phyloP scores from a whole-genome alignment of 2,329 filamentous ascomycete species.

The Stemphylium vesicarium region DNA sequence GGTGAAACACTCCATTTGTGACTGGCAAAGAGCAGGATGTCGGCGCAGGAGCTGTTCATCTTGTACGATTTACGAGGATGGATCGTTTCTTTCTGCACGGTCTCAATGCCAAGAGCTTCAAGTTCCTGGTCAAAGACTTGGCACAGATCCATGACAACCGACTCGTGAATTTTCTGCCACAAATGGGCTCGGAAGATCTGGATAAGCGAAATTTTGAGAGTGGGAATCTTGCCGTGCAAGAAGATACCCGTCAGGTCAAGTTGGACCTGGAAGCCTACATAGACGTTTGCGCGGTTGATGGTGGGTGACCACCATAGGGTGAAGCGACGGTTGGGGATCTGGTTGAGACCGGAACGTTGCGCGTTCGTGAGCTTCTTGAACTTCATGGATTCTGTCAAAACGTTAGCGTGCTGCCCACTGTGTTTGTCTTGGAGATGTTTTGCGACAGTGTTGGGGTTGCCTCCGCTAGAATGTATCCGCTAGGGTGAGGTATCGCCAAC shows the following conservation, averaged over 20 bases:
- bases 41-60: conserved; percentile 99
- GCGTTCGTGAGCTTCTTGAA: conserved; percentile 99
- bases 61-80: conserved; percentile 99
- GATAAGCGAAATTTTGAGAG: conserved; percentile 95
- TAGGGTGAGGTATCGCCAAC: too few species aligned
- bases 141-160: conserved; percentile 97
- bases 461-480: too few species aligned
- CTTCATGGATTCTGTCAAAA: conserved; percentile 85
- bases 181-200: conserved; percentile 99
- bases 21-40: conserved; percentile 94
- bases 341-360: conserved; percentile 93
- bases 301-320: conserved; percentile 95
- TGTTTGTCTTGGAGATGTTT: too few species aligned
- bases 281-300: conserved; percentile 95
- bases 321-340: conserved; percentile 98
- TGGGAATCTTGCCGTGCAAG: conserved; percentile 98
- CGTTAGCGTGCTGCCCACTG: too few species aligned
- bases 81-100: conserved; percentile 98
- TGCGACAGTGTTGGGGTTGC: too few species aligned
- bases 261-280: conserved; percentile 99
- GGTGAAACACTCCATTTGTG: conserved; percentile 99
- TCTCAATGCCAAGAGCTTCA: conserved; percentile 94
- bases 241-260: conserved; percentile 98
- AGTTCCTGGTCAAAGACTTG: conserved; percentile 98
- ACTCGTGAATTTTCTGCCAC: conserved; percentile 99